These are phyloP conservation scores for Colletotrichum sidae DNA, from an alignment of 2,329 filamentous ascomycete genomes.

Conservation along the genomic window DNA sequence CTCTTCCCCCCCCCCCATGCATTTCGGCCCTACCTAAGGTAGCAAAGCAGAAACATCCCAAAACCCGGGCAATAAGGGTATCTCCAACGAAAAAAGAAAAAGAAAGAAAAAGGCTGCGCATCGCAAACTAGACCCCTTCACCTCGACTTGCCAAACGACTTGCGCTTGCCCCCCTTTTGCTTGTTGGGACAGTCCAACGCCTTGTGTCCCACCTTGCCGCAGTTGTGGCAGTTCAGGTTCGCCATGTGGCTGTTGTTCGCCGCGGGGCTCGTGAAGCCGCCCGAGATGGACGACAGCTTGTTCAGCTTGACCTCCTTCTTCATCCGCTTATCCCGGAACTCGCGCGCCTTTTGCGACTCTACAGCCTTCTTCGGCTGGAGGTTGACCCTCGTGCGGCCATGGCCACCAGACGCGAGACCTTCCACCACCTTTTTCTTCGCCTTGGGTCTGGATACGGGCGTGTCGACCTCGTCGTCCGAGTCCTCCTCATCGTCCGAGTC, in stretches of 20 bases:
- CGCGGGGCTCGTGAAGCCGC: conserved; percentile 31
- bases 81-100: conserved; percentile 16
- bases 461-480: conserved; percentile 17
- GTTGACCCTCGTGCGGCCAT: conserved; percentile 27
- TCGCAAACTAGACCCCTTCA: not conserved
- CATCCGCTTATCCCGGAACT: conserved; percentile 68
- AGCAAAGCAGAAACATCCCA: conserved; percentile 7
- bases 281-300: conserved; percentile 70
- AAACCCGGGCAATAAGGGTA: conserved; percentile 22
- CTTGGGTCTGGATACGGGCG: conserved; percentile 18
- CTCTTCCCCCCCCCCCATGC: not conserved
- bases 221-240: conserved; percentile 67
- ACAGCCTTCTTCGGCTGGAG: conserved; percentile 46
- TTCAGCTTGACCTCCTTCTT: conserved; percentile 77
- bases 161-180: conserved; percentile 34
- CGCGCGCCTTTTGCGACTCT: conserved; percentile 59
- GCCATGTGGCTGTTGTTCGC: conserved; percentile 20
- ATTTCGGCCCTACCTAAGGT: not conserved
- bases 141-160: conserved; percentile 20
- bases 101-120: not conserved
- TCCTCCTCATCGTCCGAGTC: conserved; percentile 27
- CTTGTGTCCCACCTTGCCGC: conserved; percentile 71
- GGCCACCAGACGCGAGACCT: conserved; percentile 32
- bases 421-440: conserved; percentile 40
- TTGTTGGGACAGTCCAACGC: conserved; percentile 64